Percentiles rank a stretch among this genome's conserved stretches.
These are phyloP conservation scores for Penicillium cosmopolitanum DNA, from an alignment of 495 filamentous ascomycete species.

Conservation along the genomic window DNA sequence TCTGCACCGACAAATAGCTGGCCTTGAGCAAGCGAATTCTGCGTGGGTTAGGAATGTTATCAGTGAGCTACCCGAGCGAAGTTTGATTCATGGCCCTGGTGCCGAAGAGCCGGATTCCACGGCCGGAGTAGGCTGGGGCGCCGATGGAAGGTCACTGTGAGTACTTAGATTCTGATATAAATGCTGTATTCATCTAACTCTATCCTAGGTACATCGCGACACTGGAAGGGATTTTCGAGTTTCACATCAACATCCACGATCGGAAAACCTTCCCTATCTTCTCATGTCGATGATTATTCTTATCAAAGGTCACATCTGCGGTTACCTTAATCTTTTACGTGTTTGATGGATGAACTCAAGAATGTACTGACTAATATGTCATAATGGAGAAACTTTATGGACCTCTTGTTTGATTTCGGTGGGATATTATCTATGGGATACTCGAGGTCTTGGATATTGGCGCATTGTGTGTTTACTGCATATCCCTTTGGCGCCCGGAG, in stretches of 20 bases:
- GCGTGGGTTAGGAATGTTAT: slow-evolving; percentile 47
- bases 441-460: slow-evolving; percentile 10
- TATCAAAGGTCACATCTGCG: not conserved
- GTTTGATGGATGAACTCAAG: not conserved
- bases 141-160: slow-evolving; percentile 71
- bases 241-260: slow-evolving; percentile 64
- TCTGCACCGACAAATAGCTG: slow-evolving; percentile 38
- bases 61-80: slow-evolving; percentile 47
- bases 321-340: not conserved
- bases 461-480: slow-evolving; percentile 17
- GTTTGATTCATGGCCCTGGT: slow-evolving; percentile 33
- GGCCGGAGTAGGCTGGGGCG: slow-evolving; percentile 71
- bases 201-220: slow-evolving; percentile 68
- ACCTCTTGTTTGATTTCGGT: not conserved
- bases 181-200: slow-evolving; percentile 7
- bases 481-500: slow-evolving; percentile 23
- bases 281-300: slow-evolving; percentile 51
- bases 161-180: slow-evolving; percentile 30
- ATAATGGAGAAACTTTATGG: not conserved
- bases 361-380: not conserved
- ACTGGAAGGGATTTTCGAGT: slow-evolving; percentile 75
- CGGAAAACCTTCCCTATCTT: slow-evolving; percentile 68
- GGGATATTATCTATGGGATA: not conserved
- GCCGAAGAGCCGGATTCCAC: slow-evolving; percentile 53
- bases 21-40: slow-evolving; percentile 42